Percentiles rank a stretch among this genome's conserved stretches.
phyloP scores from a whole-genome alignment of 2,329 filamentous ascomycete species.

The Cercospora sp. region DNA sequence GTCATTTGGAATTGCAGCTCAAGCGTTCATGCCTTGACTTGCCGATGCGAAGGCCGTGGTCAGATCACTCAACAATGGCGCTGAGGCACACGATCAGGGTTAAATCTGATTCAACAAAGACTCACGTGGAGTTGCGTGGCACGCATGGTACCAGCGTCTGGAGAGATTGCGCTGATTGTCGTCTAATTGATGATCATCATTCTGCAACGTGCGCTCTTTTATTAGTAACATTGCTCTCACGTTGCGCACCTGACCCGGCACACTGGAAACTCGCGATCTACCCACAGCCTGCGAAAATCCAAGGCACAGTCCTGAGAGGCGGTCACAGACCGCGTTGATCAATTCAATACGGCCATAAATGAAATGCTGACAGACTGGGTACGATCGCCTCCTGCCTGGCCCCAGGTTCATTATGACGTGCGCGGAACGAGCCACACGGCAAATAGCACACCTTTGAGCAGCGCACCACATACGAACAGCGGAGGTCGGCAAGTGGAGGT shows the following conservation, averaged over 20 bases:
- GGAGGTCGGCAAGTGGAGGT: not conserved
- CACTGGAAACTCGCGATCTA: not conserved
- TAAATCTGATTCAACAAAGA: not conserved
- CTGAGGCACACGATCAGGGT: not conserved
- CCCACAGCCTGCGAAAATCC: not conserved
- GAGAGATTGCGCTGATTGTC: not conserved
- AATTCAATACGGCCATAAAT: not conserved
- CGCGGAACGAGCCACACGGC: not conserved
- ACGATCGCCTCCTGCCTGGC: not conserved
- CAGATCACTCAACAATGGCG: not conserved
- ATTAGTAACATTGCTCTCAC: not conserved
- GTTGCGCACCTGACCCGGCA: not conserved
- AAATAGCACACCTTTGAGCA: not conserved
- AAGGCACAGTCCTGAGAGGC: not conserved
- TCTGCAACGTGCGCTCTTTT: not conserved
- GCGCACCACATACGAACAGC: not conserved
- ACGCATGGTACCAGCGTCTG: not conserved
- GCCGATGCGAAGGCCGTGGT: not conserved
- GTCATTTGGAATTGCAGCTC: not conserved
- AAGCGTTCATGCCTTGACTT: not conserved
- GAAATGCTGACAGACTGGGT: not conserved
- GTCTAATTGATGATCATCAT: not conserved
- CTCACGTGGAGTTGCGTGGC: not conserved
- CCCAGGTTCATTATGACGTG: not conserved
- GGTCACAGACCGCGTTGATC: not conserved